Conservation (phyloP, 116 monocot species). For the Phalaenopsis hybrid region DNA sequence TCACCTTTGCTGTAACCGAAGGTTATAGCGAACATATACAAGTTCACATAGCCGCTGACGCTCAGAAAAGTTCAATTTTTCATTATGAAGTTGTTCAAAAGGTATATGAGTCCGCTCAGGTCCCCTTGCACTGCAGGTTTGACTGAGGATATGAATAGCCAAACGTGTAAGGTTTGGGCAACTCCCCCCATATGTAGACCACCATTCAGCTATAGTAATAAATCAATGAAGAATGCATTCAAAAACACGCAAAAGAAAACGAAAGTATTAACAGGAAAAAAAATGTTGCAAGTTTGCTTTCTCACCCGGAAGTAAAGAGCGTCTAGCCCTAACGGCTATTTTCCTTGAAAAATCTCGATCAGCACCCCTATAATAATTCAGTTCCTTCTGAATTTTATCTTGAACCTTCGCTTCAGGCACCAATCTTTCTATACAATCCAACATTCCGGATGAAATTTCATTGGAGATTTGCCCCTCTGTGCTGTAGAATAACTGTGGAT, state of each 20-base stretch:
- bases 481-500: slow-evolving; percentile 76
- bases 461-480: slow-evolving; percentile 66
- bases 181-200: slow-evolving; percentile 89
- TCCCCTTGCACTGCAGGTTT: slow-evolving; percentile 83
- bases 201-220: slow-evolving; percentile 76
- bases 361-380: slow-evolving; percentile 61
- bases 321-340: slow-evolving; percentile 84
- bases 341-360: slow-evolving; percentile 83
- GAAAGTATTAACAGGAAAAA: background rate
- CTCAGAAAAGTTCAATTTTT: slow-evolving; percentile 66
- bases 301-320: slow-evolving; percentile 85
- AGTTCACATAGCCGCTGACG: slow-evolving; percentile 75
- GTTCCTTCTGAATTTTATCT: slow-evolving; percentile 90
- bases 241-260: background rate
- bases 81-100: slow-evolving; percentile 76
- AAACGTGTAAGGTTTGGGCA: slow-evolving; percentile 82
- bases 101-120: slow-evolving; percentile 46
- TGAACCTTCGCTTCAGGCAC: slow-evolving; percentile 78
- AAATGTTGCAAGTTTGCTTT: background rate
- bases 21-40: slow-evolving; percentile 77
- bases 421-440: slow-evolving; percentile 94
- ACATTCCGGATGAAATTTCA: slow-evolving; percentile 69
- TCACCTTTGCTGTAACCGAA: slow-evolving; percentile 82
- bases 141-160: slow-evolving; percentile 87
- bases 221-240: slow-evolving; percentile 1